Evolutionary conservation across 169 alveolate genomes (phyloP), one percentile per base, ranked within the genome.

Genomic region (Plasmodium knowlesi): DNA sequence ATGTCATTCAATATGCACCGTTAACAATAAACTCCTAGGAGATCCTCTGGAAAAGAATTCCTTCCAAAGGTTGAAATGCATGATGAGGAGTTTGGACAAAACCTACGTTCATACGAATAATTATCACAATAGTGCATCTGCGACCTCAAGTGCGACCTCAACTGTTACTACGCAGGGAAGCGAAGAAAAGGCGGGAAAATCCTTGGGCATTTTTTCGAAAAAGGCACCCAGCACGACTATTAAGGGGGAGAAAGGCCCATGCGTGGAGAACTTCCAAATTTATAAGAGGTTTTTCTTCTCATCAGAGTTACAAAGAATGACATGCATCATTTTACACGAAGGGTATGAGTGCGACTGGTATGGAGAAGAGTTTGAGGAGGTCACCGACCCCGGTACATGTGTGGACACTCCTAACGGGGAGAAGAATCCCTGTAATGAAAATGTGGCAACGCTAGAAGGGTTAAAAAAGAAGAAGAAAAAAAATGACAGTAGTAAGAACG

Each of bases 21-120:
- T 98, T 57, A 97, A 97, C 57, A 96, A 95, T 53, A 93, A 93
- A 84, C 93, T 98, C 16, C 96, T 98, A 43, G 99, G 99, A 12
- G 99, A 99, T 93, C 99, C 99, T 0, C 97, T 98, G 81, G 99
- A 99, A 95, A 96, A 97, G 83, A 98, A 98, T 67, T 95, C 98
- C 41, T 97, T 98, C 95, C 95, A 97, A 37, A 78, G 92, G 71
- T 28, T 96, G 37, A 95, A 94, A 22, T 94, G 96, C 92, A 72
- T 74, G 14, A 86, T 95, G 90, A 78, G 73, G 25, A 43, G 79
- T 19, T 74, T 92, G 32, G 93, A 93, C 94, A 84, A 85, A 28
- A 57, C 92, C 5, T 89, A 32, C 46, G 94, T 89, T 8, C 0
- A 81, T 61, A 89, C 91, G n/a, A 74, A 54, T 70, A 84, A 67